phyloP scores from a whole-genome alignment of 1,284 basidiomycete genomes.

The Ustilago nuda region DNA sequence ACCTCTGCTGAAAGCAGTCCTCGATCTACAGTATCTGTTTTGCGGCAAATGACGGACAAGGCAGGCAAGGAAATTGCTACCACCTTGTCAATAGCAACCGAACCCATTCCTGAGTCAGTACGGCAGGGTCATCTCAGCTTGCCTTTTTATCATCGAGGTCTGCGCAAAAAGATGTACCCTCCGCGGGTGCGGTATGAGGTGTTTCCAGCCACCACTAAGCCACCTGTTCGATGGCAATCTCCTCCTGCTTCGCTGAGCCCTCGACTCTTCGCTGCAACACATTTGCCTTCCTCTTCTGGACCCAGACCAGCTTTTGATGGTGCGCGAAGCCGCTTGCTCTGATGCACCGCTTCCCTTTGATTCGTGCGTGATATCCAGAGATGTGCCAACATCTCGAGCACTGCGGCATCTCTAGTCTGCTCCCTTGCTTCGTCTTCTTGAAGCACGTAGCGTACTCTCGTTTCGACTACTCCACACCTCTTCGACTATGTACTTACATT shows the following conservation, averaged over 20 bases:
- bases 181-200: constrained; percentile 32
- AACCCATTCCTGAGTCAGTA: not conserved
- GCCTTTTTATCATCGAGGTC: constrained; percentile 28
- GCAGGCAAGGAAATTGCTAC: not conserved
- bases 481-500: not conserved
- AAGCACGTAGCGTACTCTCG: not conserved
- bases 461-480: not conserved
- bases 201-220: not conserved
- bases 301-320: constrained; percentile 5
- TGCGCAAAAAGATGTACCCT: constrained; percentile 36
- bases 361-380: too few relatives aligned
- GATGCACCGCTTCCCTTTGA: not conserved
- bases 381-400: not conserved
- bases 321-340: not conserved
- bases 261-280: not conserved
- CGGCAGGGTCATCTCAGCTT: not conserved
- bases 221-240: not conserved
- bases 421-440: not conserved
- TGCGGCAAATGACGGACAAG: not conserved
- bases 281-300: not conserved
- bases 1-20: not conserved
- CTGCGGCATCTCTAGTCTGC: not conserved
- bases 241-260: not conserved
- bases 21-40: not conserved
- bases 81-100: not conserved